Percentiles rank a stretch among this genome's conserved stretches.
Conservation (phyloP, 257 asterid genomes). For the Henckelia pumila region DNA sequence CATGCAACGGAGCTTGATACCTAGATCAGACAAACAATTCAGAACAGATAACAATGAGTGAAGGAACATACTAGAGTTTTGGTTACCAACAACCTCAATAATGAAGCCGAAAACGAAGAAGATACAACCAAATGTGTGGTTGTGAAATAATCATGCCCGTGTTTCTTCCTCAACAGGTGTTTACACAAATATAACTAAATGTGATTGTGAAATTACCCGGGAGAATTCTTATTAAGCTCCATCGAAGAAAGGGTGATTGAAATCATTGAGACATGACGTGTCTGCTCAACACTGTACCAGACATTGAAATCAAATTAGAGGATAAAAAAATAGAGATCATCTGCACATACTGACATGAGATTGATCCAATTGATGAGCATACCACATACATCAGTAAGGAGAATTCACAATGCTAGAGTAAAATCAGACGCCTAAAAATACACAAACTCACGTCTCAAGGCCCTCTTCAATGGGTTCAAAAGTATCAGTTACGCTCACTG, state of each 20-base stretch:
- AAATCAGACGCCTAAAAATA: neutral
- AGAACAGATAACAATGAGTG: slow-evolving; percentile 1
- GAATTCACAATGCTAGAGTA: too few relatives aligned
- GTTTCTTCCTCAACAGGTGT: too few relatives aligned
- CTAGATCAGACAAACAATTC: neutral
- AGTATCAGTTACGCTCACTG: slow-evolving; percentile 81
- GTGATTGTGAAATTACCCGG: slow-evolving; percentile 38
- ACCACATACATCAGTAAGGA: neutral
- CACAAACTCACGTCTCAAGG: slow-evolving; percentile 73
- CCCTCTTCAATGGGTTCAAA: slow-evolving; percentile 99
- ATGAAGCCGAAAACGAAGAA: too few relatives aligned
- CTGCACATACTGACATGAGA: too few relatives aligned
- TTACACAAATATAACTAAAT: neutral
- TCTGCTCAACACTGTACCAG: slow-evolving; percentile 56
- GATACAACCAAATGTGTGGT: too few relatives aligned
- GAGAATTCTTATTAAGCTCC: slow-evolving; percentile 49
- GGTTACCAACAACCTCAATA: too few relatives aligned
- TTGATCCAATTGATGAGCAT: too few relatives aligned
- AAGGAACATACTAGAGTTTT: neutral
- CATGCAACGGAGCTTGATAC: too few relatives aligned
- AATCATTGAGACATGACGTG: slow-evolving; percentile 56
- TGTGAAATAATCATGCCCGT: too few relatives aligned
- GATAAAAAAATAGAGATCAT: too few relatives aligned
- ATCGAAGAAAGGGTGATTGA: slow-evolving; percentile 42
- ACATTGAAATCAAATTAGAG: slow-evolving; percentile 12